Conservation (phyloP, 106 monocot genomes). For the Dendrobium huoshanense region DNA sequence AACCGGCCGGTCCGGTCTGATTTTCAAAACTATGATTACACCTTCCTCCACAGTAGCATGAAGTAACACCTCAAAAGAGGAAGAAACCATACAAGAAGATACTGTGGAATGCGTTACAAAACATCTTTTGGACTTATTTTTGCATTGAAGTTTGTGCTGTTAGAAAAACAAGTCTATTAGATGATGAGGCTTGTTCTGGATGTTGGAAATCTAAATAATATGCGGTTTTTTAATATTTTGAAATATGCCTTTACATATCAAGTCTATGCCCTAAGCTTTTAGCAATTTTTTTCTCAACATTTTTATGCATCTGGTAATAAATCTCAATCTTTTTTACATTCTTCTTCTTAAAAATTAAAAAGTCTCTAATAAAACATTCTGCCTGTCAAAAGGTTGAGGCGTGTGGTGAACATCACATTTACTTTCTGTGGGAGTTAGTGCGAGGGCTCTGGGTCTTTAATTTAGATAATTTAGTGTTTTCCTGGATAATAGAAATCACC, state of each 20-base stretch:
- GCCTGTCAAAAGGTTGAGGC: background rate
- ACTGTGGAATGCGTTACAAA: background rate
- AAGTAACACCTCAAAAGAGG: background rate
- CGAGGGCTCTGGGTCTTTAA: background rate
- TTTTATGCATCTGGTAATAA: background rate
- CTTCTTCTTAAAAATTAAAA: background rate
- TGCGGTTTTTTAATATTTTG: background rate
- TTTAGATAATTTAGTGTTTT: background rate
- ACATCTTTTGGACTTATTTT: background rate
- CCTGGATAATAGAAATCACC: background rate
- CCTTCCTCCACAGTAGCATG: background rate
- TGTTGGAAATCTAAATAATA: background rate
- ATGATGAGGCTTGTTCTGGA: background rate
- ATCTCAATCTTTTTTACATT: background rate
- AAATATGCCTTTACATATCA: background rate
- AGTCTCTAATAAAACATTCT: background rate
- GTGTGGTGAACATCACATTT: background rate
- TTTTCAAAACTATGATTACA: too few species aligned
- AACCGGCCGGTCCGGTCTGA: too few species aligned
- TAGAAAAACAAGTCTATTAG: background rate
- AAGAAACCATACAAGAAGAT: background rate
- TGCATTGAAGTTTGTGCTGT: background rate
- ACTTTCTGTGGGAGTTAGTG: background rate
- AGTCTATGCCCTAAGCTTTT: background rate
- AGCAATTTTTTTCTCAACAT: background rate